Base-by-base conservation (phyloP, 2,329 filamentous ascomycete genomes). In the Cytospora schulzeri region DNA sequence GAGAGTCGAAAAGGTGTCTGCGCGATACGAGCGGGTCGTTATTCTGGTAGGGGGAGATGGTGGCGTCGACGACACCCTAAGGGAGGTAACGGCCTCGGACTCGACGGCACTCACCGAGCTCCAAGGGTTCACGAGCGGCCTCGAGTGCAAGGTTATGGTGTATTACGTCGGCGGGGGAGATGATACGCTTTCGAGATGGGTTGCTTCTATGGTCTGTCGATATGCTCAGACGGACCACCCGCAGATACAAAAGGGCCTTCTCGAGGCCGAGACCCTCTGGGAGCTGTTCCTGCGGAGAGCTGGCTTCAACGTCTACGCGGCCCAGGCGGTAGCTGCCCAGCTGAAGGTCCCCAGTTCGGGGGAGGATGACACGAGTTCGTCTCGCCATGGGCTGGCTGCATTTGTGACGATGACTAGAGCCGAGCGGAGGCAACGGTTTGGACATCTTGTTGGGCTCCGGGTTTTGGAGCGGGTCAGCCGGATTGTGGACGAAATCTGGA, bases 251-350 rank as follows among this genome's bases (percentile, higher is more conserved):
- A 66, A 70, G 1, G 63, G 73, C 33, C 72, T 86, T 33, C 70
- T 84, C 9, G 75, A 84, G 19, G 83, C 85, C 0, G 89, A 91
- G 74, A 88, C 87, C 0, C 73, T 78, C 38, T 91, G 87, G 87
- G 91, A 93, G 73, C 54, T 85, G 12, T 90, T 91, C 67, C 78
- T 93, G 28, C 80, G 89, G 17, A 79, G 81, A 28, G 81, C 83
- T 1, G 91, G 91, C 0, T 74, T 92, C 72, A 93, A 93, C 73
- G 82, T 85, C 0, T 92, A 86, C 72, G 90, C 89, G 2, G 90
- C 91, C 3, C 90, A 92, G 72, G 79, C 80, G 12, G 78, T 92
- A 1, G 75, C 91, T 38, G 77, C 76, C 0, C 73, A 74, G n/a
- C 64, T 87, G 15, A 80, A 80, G 68, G 70, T 69, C 8, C 75